Evolutionary conservation across 805 yeast genomes (phyloP), one percentile per base, ranked within the genome.

Genomic region (Zygosaccharomyces gambellarensis): DNA sequence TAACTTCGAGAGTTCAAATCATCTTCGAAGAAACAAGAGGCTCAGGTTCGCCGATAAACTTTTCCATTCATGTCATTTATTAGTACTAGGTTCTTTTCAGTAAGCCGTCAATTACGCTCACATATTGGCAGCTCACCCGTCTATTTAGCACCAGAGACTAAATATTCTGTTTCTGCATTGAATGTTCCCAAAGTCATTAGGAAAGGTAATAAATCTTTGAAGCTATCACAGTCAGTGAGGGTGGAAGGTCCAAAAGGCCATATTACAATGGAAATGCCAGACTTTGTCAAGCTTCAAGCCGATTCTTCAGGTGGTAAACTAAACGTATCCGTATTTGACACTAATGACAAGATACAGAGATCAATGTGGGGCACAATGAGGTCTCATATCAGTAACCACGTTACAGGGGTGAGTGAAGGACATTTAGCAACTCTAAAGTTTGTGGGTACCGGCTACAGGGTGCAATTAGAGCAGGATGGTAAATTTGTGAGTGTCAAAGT

Each of bases 361-460:
- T 74, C 95, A 17, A 81, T 94, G 79, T 94, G 98, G 98, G 99
- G 99, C 14, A 94, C 98, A 5, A 77, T 85, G 46, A 80, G 99
- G 65, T 77, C 95, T 0, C 74, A 84, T 50, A 66, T 94, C 43
- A 80, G 82, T 60, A 92, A 92, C 70, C 79, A 85, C 57, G 76
- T 92, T 27, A 73, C 79, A 32, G 99, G 99, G 46, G 95, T 90
- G 36, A 82, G 89, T 36, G 98, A 90, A 60, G 98, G 98, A 11
- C 98, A 94, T 66, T 70, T 89, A 53, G 81, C 94, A 23, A 85
- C 90, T 48, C 76, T 94, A 55, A 87, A 82, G 69, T 84, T 94
- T 57, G 95, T 89, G 14, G 99, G 99, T 56, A 92, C 98, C 10
- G 99, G 99, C 67, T 94, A 87, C 78, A 83, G 98, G 70, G 96